Evolutionary conservation across 2,329 filamentous ascomycete genomes (phyloP).

Genomic region (Xylariaceae sp.): DNA sequence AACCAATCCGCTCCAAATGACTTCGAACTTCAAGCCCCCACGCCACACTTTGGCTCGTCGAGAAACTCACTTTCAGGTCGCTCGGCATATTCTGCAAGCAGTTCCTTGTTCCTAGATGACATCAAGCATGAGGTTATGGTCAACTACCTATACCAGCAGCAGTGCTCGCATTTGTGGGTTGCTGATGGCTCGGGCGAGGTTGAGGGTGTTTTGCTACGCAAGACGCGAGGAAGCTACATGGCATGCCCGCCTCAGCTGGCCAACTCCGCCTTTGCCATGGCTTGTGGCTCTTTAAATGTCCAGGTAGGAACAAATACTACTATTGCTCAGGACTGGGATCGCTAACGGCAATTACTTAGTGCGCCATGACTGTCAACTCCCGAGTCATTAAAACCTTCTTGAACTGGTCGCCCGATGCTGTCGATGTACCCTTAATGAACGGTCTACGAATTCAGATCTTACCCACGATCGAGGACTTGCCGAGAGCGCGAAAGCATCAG

Average conservation of each 20-base stretch:
- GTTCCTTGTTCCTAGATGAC: constrained; percentile 62
- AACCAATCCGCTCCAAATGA: constrained; percentile 35
- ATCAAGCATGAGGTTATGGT: constrained; percentile 83
- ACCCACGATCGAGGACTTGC: constrained; percentile 67
- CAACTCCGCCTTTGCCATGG: constrained; percentile 60
- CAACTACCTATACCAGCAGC: constrained; percentile 78
- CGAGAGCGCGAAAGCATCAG: constrained; percentile 71
- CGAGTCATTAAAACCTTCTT: constrained; percentile 76
- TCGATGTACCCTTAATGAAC: constrained; percentile 73
- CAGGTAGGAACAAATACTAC: constrained; percentile 45
- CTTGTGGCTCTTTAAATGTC: constrained; percentile 68
- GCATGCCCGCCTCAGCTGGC: constrained; percentile 66
- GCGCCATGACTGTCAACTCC: constrained; percentile 78
- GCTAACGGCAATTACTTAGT: constrained; percentile 41
- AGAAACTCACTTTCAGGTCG: constrained; percentile 51
- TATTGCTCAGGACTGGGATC: neutral
- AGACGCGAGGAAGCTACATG: constrained; percentile 66
- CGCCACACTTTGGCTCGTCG: constrained; percentile 48
- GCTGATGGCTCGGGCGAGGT: constrained; percentile 64
- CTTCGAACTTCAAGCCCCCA: constrained; percentile 49
- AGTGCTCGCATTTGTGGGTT: constrained; percentile 72
- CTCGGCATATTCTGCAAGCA: constrained; percentile 45
- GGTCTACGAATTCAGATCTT: constrained; percentile 75
- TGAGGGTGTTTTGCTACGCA: constrained; percentile 72
- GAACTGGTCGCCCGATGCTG: constrained; percentile 67